phyloP scores from a whole-genome alignment of 352 stramenopile genomes.

The Pythium scleroteichum region DNA sequence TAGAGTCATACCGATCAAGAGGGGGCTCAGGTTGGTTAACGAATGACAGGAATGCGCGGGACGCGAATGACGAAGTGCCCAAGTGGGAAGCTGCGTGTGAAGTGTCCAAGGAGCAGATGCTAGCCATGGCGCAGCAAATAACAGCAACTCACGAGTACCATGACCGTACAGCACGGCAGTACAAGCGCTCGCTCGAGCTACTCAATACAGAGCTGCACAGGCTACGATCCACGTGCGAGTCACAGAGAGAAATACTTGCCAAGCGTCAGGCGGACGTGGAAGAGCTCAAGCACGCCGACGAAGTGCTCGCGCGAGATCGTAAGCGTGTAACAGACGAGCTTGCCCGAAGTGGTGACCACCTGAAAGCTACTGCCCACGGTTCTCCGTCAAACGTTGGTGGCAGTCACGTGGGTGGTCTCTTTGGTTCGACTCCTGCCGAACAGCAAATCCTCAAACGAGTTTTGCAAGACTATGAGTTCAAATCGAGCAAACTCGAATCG shows the following conservation, averaged over 20 bases:
- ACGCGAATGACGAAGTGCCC: slow-evolving; percentile 34
- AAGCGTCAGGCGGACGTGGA: slow-evolving; percentile 22
- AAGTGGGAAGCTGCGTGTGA: slow-evolving; percentile 35
- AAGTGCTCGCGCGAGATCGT: slow-evolving; percentile 27
- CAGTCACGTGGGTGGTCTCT: not conserved
- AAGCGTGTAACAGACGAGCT: slow-evolving; percentile 32
- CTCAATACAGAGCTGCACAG: slow-evolving; percentile 30
- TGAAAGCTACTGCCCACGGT: not conserved
- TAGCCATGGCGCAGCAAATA: slow-evolving; percentile 35
- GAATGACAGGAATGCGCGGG: slow-evolving; percentile 36
- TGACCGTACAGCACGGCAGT: slow-evolving; percentile 31
- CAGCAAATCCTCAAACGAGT: slow-evolving; percentile 54
- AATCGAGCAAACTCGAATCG: slow-evolving; percentile 45
- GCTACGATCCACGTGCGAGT: slow-evolving; percentile 19
- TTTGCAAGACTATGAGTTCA: slow-evolving; percentile 53
- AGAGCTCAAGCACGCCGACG: slow-evolving; percentile 24
- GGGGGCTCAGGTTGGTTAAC: not conserved
- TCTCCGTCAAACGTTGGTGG: not conserved
- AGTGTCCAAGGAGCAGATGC: slow-evolving; percentile 30
- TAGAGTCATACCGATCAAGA: too few relatives aligned
- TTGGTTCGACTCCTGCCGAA: slow-evolving; percentile 39
- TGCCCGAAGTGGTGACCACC: slow-evolving; percentile 8
- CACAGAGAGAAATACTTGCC: slow-evolving; percentile 12
- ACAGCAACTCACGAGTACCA: slow-evolving; percentile 33
- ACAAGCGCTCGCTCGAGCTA: slow-evolving; percentile 38